Conservation (phyloP, 352 stramenopile species). For the Phytophthora nicotianae region DNA sequence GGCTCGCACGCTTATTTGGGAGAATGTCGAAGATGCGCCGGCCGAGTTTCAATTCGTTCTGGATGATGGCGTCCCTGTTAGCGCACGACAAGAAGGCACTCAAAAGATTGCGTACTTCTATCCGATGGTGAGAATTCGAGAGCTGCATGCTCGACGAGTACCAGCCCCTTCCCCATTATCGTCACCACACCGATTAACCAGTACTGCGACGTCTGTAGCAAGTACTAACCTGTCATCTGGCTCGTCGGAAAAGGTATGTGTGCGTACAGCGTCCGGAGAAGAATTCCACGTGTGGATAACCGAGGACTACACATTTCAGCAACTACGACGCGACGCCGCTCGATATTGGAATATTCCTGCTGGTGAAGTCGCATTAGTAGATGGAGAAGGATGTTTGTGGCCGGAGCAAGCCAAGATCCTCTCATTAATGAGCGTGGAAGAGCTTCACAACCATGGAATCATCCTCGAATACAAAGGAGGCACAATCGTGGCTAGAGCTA, state of each 20-base stretch:
- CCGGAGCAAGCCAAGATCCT: constrained; percentile 78
- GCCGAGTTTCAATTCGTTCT: constrained; percentile 75
- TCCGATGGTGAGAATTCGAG: constrained; percentile 75
- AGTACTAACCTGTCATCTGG: constrained; percentile 5
- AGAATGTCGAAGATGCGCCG: constrained; percentile 74
- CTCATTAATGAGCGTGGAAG: constrained; percentile 58
- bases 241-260: constrained; percentile 55
- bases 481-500: constrained; percentile 14
- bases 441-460: constrained; percentile 53
- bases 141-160: constrained; percentile 21
- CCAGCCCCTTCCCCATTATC: constrained; percentile 13
- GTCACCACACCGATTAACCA: constrained; percentile 14
- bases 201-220: background rate
- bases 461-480: constrained; percentile 58
- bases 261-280: constrained; percentile 53
- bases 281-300: constrained; percentile 74
- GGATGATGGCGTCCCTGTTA: constrained; percentile 68
- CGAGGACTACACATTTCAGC: constrained; percentile 77
- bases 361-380: constrained; percentile 48
- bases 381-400: constrained; percentile 75
- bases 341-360: constrained; percentile 71
- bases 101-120: constrained; percentile 70
- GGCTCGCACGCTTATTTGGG: constrained; percentile 61
- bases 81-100: constrained; percentile 57
- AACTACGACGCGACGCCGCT: constrained; percentile 68